Conservation (phyloP, 306 rosid species). For the Inga leiocalycina region DNA sequence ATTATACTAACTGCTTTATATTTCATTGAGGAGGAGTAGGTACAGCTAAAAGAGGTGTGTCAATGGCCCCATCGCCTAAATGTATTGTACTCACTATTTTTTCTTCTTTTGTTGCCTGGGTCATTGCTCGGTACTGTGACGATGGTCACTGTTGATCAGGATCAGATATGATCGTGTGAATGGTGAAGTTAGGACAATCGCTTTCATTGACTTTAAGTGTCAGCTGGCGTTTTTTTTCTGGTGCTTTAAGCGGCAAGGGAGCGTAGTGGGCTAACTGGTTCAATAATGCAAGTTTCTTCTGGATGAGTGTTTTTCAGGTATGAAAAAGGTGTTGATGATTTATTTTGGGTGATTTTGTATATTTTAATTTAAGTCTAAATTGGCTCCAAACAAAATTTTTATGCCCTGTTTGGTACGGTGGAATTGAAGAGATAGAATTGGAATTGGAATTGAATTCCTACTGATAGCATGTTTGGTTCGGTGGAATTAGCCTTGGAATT, state of each 20-base stretch:
- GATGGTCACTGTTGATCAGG: neutral
- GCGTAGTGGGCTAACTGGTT: conserved; percentile 4
- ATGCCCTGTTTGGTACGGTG: too few relatives aligned
- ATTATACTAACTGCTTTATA: conserved; percentile 26
- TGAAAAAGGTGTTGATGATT: conserved; percentile 12
- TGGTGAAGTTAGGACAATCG: conserved; percentile 23
- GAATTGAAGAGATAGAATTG: too few relatives aligned
- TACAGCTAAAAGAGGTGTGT: neutral
- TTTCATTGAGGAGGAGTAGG: too few relatives aligned
- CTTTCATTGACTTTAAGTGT: conserved; percentile 36
- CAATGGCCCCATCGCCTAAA: neutral
- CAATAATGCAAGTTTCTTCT: too few relatives aligned
- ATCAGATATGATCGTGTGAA: conserved; percentile 37
- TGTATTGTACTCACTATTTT: too few relatives aligned
- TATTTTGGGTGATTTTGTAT: neutral
- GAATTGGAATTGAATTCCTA: too few relatives aligned
- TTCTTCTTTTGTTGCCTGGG: neutral
- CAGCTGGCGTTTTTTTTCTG: conserved; percentile 28
- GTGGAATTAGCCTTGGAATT: too few relatives aligned
- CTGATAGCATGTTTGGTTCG: too few relatives aligned
- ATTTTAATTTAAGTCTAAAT: neutral
- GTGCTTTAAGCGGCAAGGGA: conserved; percentile 38
- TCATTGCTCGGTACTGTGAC: neutral
- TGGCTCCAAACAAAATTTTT: neutral
- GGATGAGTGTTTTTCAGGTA: conserved; percentile 17